phyloP scores from a whole-genome alignment of 2,329 filamentous ascomycete genomes.

The Arthrobotrys iridis region DNA sequence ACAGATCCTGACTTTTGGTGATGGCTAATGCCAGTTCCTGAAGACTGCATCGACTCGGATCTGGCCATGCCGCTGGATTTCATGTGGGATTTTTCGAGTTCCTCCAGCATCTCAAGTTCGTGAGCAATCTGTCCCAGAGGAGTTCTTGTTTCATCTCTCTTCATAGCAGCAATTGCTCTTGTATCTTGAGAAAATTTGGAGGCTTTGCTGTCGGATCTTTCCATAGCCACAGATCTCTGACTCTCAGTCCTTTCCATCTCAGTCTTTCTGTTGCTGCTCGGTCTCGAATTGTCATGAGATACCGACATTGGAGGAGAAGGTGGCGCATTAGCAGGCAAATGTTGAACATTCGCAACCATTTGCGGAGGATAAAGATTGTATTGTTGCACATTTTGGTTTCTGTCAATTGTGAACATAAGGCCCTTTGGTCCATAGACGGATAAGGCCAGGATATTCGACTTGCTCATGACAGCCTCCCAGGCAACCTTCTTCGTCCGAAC shows the following conservation, averaged over 20 bases:
- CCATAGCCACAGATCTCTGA: slow-evolving; percentile 41
- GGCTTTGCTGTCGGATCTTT: slow-evolving; percentile 49
- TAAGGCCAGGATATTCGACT: slow-evolving; percentile 81
- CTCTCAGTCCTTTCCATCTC: slow-evolving; percentile 52
- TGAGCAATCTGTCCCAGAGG: slow-evolving; percentile 79
- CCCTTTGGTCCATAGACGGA: slow-evolving; percentile 90
- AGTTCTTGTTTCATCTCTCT: slow-evolving; percentile 66
- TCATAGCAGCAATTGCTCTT: slow-evolving; percentile 61
- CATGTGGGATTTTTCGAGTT: slow-evolving; percentile 58
- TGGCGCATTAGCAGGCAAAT: slow-evolving; percentile 79
- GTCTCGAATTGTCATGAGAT: slow-evolving; percentile 55
- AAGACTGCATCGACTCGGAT: slow-evolving; percentile 56
- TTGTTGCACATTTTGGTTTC: slow-evolving; percentile 89
- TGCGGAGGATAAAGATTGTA: slow-evolving; percentile 89
- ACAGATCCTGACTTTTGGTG: slow-evolving; percentile 66
- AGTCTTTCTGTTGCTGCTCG: slow-evolving; percentile 57
- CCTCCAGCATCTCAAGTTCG: slow-evolving; percentile 73
- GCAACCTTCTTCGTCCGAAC: slow-evolving; percentile 97
- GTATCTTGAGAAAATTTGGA: slow-evolving; percentile 72
- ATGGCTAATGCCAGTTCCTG: slow-evolving; percentile 26
- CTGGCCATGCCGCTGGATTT: slow-evolving; percentile 43
- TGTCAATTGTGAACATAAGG: slow-evolving; percentile 88
- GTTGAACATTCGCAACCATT: slow-evolving; percentile 87
- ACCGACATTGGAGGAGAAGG: slow-evolving; percentile 81
- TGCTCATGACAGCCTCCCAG: slow-evolving; percentile 85